Evolutionary conservation across 225 moss, liverwort and hornwort genomes (phyloP).

Genomic region (Marchantia paleacea): DNA sequence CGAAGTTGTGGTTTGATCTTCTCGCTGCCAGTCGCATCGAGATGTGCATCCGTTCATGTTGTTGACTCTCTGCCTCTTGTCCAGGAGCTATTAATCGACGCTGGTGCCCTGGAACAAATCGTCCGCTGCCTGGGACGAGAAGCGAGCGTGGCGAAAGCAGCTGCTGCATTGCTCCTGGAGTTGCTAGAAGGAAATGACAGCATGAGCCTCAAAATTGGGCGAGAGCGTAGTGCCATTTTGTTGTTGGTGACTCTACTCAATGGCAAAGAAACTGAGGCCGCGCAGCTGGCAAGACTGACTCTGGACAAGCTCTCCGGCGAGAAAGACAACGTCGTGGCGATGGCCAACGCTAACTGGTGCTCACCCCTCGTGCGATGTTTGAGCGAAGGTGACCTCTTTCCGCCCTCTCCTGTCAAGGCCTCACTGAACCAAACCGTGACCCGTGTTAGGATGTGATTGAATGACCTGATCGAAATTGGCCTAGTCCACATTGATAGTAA

Average conservation of each 20-base stretch:
- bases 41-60: neutral
- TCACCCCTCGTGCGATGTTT: constrained; percentile 34
- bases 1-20: neutral
- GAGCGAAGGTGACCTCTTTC: constrained; percentile 26
- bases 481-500: no score
- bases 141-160: constrained; percentile 28
- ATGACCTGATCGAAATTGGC: no score
- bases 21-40: neutral
- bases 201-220: constrained; percentile 27
- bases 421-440: no score
- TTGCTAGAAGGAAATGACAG: constrained; percentile 23
- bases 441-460: no score
- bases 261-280: constrained; percentile 30
- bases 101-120: constrained; percentile 31
- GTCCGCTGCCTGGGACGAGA: constrained; percentile 34
- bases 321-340: constrained; percentile 36
- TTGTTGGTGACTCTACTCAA: constrained; percentile 33
- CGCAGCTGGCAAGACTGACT: constrained; percentile 18
- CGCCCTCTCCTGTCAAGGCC: no score
- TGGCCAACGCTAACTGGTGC: constrained; percentile 46
- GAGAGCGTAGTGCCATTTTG: constrained; percentile 29
- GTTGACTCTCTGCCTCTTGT: neutral
- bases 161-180: constrained; percentile 30
- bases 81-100: constrained; percentile 31
- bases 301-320: constrained; percentile 36